Percentiles rank a stretch among this genome's conserved stretches.
Evolutionary conservation across 257 asterid species (phyloP).

Genomic region (Eucommia ulmoides): DNA sequence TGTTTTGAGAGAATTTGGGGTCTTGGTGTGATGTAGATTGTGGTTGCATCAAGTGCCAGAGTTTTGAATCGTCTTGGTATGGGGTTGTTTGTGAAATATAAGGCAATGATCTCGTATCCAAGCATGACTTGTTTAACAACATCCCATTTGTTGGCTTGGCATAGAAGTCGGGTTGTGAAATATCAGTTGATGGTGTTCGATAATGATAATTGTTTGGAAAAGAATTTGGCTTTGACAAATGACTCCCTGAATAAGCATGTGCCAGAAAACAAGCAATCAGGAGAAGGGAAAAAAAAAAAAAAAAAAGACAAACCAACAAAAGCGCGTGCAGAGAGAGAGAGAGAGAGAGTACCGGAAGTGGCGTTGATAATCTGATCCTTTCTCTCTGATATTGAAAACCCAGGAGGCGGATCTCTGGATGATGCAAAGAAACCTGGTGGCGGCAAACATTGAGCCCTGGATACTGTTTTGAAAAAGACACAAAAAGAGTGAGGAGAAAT

Average conservation of each 20-base stretch:
- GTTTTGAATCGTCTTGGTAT: conserved; percentile 46
- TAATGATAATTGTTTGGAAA: conserved; percentile 20
- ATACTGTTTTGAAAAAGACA: conserved; percentile 28
- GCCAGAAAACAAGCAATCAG: too few relatives aligned
- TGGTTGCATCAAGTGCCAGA: conserved; percentile 64
- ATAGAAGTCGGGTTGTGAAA: conserved; percentile 18
- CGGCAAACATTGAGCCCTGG: conserved; percentile 50
- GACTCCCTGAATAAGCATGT: too few relatives aligned
- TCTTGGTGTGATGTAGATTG: conserved; percentile 30
- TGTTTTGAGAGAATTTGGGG: conserved; percentile 35
- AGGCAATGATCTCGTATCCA: conserved; percentile 22
- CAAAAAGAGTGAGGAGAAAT: background rate
- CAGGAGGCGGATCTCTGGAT: conserved; percentile 77
- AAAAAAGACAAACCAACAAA: background rate
- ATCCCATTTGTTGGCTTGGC: conserved; percentile 31
- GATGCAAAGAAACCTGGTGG: conserved; percentile 79
- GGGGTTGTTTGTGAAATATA: conserved; percentile 21
- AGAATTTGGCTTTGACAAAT: conserved; percentile 29
- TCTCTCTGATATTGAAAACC: conserved; percentile 51
- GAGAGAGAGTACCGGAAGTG: conserved; percentile 36
- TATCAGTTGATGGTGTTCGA: conserved; percentile 30
- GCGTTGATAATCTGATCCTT: conserved; percentile 25
- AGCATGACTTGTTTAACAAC: conserved; percentile 20
- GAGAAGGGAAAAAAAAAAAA: conserved; percentile 2
- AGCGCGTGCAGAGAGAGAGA: background rate